phyloP scores from a whole-genome alignment of 805 yeast species.

The Saccharomycopsis fermentans region DNA sequence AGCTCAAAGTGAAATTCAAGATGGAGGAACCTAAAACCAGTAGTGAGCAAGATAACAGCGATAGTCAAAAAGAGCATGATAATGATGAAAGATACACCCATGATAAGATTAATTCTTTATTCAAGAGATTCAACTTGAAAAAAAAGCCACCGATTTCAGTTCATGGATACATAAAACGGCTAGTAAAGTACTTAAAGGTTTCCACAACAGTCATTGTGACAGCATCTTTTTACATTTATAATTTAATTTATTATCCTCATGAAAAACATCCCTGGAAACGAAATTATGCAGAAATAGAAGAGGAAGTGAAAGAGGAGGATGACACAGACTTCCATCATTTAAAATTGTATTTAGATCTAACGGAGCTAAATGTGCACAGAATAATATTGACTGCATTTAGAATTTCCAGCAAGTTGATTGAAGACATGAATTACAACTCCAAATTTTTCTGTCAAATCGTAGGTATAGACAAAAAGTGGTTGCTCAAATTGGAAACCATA shows the following conservation, averaged over 20 bases:
- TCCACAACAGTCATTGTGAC: conserved; percentile 25
- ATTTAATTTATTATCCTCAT: conserved; percentile 15
- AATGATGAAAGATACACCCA: neutral
- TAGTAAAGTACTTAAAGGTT: conserved; percentile 23
- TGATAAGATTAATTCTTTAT: conserved; percentile 9
- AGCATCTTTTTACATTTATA: conserved; percentile 22
- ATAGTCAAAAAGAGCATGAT: neutral
- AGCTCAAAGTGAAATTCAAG: neutral
- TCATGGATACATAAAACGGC: conserved; percentile 23
- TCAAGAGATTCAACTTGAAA: conserved; percentile 21
- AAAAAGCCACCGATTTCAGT: conserved; percentile 21
- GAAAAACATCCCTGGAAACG: neutral
- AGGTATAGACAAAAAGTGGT: conserved; percentile 35
- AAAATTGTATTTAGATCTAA: conserved; percentile 26
- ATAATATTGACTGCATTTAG: conserved; percentile 35
- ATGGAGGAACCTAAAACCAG: neutral
- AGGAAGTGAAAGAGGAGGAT: neutral
- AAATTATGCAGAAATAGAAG: neutral
- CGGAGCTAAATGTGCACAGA: conserved; percentile 34
- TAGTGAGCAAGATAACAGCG: neutral
- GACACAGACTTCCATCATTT: neutral
- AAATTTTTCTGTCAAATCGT: conserved; percentile 36
- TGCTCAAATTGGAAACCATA: conserved; percentile 40
- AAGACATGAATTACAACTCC: conserved; percentile 37
- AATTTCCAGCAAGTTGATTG: conserved; percentile 37